Conservation (phyloP, 176 grass and related monocot species). For the Carex parvula region DNA sequence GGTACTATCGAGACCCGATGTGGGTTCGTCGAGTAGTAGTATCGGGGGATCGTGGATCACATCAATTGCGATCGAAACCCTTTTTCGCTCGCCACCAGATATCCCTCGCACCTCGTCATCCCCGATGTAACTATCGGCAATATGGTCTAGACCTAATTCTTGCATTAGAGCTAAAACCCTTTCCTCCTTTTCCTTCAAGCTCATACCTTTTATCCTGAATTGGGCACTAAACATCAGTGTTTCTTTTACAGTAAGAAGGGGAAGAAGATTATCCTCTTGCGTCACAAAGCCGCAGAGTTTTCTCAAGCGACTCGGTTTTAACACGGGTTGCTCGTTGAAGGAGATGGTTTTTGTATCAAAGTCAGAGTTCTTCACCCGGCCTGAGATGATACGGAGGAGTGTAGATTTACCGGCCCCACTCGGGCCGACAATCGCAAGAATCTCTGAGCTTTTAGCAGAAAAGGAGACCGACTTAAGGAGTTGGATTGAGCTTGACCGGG, state of each 20-base stretch:
- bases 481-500: background rate
- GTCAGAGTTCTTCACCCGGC: constrained; percentile 39
- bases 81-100: constrained; percentile 81
- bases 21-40: constrained; percentile 84
- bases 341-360: constrained; percentile 32
- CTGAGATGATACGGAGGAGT: constrained; percentile 75
- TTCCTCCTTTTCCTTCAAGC: constrained; percentile 29
- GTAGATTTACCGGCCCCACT: constrained; percentile 89
- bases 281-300: constrained; percentile 75
- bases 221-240: constrained; percentile 68
- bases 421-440: constrained; percentile 75
- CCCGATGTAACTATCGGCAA: constrained; percentile 73
- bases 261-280: constrained; percentile 92
- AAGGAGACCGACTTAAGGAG: constrained; percentile 73
- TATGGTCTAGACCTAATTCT: constrained; percentile 59
- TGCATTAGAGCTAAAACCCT: constrained; percentile 54
- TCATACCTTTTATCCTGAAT: constrained; percentile 47
- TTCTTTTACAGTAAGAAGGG: constrained; percentile 86
- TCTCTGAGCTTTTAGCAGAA: constrained; percentile 54
- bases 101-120: constrained; percentile 53
- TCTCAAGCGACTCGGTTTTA: constrained; percentile 46
- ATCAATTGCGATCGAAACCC: constrained; percentile 76
- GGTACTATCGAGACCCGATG: constrained; percentile 81
- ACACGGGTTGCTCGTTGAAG: constrained; percentile 39
- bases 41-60: constrained; percentile 80